A percentile compares a stretch with the other conserved stretches of the same genome.
phyloP scores from a whole-genome alignment of 2,329 filamentous ascomycete species.

The Venturia effusa region DNA sequence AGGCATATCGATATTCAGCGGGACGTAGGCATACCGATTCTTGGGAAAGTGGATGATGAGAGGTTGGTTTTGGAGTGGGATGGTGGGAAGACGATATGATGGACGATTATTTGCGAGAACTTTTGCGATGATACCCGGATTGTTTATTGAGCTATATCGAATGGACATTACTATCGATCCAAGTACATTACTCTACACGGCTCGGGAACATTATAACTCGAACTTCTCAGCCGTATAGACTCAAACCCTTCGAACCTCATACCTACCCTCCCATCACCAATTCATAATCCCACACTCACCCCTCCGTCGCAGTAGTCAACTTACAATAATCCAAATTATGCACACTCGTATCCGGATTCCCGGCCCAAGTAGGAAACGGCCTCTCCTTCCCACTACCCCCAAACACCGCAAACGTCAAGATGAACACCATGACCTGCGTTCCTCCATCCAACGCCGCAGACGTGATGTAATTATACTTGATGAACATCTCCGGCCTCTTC shows the following conservation, averaged over 20 bases:
- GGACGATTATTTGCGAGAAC: too few species aligned
- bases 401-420: constrained; percentile 31
- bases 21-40: background rate
- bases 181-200: too few species aligned
- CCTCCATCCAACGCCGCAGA: constrained; percentile 31
- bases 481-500: constrained; percentile 26
- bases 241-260: too few species aligned
- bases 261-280: too few species aligned
- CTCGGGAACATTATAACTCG: too few species aligned
- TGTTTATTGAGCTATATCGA: too few species aligned
- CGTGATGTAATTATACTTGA: constrained; percentile 33
- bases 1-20: background rate
- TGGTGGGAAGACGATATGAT: background rate
- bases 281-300: background rate
- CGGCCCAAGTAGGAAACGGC: background rate
- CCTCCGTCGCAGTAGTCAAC: background rate
- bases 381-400: background rate
- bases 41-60: background rate
- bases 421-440: constrained; percentile 30
- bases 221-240: too few species aligned
- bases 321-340: constrained; percentile 6
- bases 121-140: too few species aligned
- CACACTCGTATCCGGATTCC: constrained; percentile 2
- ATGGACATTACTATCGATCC: too few species aligned
- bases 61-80: background rate